Base-by-base conservation (phyloP, 441 rosid species). In the Bocquillonia castaneifolia region DNA sequence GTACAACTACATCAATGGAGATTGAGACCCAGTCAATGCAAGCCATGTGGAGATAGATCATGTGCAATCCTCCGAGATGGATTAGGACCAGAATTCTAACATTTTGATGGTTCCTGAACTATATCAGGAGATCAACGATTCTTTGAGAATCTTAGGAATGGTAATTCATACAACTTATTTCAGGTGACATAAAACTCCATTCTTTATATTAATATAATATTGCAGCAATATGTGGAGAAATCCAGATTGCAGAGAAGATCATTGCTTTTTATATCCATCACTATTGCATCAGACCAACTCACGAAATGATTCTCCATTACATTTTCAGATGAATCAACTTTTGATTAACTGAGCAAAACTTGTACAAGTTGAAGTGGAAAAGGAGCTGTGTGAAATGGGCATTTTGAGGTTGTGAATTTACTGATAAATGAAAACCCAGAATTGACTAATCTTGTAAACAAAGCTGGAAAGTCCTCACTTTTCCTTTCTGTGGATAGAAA, bases 401-500 rank as follows among this genome's bases (percentile, higher is more conserved):
- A 64, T 56, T 51, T 58, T 34, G 39, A 53, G 45, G n/a, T 59
- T 28, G 70, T 64, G 26, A 53, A 10, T 14, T 57, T 74, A 18
- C 55, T 74, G 26, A 22, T 74, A 18, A 8, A 36, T 22, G 71
- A 69, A 59, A 67, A 74, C 6, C 67, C 58, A 2, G 70, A 50
- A 44, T 40, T 69, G 40, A 15, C 67, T 25, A 22, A 5, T 5
- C 29, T 28, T 12, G 25, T 44, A 25, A 74, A 74, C 26, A 26
- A 29, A 28, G 40, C 52, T 22, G 74, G 78, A 53, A 74, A 69
- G 10, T 64, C 71, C 8, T 36, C 74, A 12, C 58, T 74, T 10
- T 74, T 68, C 20, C 36, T 69, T 10, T 70, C 70, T 39, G 70
- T 69, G 34, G 77, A 74, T 52, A 39, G 62, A 13, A 64, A 64